A percentile compares a stretch with the other conserved stretches of the same genome.
Conservation (phyloP, 768 basidiomycete species). For the Leucocoprinus leucothites region DNA sequence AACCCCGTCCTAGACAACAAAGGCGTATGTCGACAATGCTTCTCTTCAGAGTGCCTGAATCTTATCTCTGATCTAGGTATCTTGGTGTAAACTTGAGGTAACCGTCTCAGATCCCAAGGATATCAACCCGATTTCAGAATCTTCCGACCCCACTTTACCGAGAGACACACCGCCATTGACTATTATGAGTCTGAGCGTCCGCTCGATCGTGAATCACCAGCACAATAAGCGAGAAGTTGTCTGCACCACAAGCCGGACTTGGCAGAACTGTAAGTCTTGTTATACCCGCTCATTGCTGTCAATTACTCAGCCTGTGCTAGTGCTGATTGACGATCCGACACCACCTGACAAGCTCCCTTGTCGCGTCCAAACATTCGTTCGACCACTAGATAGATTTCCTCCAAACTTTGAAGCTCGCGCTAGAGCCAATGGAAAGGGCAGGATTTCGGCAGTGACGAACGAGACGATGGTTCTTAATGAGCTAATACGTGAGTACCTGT, state of each 20-base stretch:
- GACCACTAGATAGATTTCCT: constrained; percentile 87
- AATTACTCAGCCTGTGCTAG: constrained; percentile 35
- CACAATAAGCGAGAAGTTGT: constrained; percentile 95
- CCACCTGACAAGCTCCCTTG: constrained; percentile 86
- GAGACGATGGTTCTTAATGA: constrained; percentile 85
- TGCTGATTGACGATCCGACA: constrained; percentile 86
- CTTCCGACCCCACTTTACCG: constrained; percentile 56
- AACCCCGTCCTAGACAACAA: constrained; percentile 71
- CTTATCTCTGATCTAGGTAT: constrained; percentile 52
- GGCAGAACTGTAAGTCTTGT: constrained; percentile 55
- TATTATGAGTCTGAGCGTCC: constrained; percentile 82
- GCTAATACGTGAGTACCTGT: constrained; percentile 56
- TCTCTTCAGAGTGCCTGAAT: background rate
- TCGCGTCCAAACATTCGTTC: constrained; percentile 81
- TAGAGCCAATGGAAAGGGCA: constrained; percentile 58
- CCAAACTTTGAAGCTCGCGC: constrained; percentile 75
- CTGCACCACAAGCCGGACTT: constrained; percentile 78
- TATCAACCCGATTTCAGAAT: constrained; percentile 78
- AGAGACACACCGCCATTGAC: constrained; percentile 87
- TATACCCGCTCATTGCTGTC: background rate
- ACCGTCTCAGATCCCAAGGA: constrained; percentile 83
- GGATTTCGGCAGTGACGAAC: constrained; percentile 70
- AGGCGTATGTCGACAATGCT: constrained; percentile 51
- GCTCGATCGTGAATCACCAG: constrained; percentile 91
- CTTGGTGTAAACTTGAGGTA: constrained; percentile 96